Conservation (phyloP, 2,329 filamentous ascomycete species). For the Anthostomella pinea region DNA sequence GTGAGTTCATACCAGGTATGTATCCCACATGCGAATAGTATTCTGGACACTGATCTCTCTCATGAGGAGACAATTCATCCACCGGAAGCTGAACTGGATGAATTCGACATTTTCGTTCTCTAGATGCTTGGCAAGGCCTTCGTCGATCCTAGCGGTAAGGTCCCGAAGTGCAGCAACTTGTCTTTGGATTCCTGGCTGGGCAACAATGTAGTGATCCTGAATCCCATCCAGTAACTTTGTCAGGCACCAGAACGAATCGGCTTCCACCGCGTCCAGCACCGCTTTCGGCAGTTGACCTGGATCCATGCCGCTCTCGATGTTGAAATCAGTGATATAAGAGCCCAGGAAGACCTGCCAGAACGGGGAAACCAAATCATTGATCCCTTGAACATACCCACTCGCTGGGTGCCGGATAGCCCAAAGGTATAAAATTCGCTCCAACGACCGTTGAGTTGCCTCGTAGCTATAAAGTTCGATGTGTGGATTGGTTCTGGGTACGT, state of each 20-base stretch:
- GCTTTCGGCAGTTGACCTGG: slow-evolving; percentile 87
- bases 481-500: slow-evolving; percentile 92
- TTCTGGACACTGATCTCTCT: slow-evolving; percentile 94
- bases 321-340: slow-evolving; percentile 88
- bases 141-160: slow-evolving; percentile 86
- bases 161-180: slow-evolving; percentile 88
- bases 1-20: slow-evolving; percentile 73
- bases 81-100: slow-evolving; percentile 98
- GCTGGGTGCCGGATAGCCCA: slow-evolving; percentile 98
- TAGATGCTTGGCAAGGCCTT: slow-evolving; percentile 78
- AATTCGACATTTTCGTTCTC: slow-evolving; percentile 93
- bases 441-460: slow-evolving; percentile 88
- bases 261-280: slow-evolving; percentile 94
- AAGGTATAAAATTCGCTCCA: slow-evolving; percentile 93
- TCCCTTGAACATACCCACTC: slow-evolving; percentile 96
- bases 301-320: slow-evolving; percentile 94
- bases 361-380: slow-evolving; percentile 95
- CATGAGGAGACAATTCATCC: slow-evolving; percentile 99
- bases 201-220: slow-evolving; percentile 98
- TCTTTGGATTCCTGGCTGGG: slow-evolving; percentile 92
- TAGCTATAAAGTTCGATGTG: slow-evolving; percentile 94
- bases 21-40: slow-evolving; percentile 99
- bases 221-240: slow-evolving; percentile 98
- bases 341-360: slow-evolving; percentile 98
- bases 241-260: slow-evolving; percentile 97